Evolutionary conservation across 2,329 filamentous ascomycete species (phyloP).

Genomic region (Paecilomyces sp.): DNA sequence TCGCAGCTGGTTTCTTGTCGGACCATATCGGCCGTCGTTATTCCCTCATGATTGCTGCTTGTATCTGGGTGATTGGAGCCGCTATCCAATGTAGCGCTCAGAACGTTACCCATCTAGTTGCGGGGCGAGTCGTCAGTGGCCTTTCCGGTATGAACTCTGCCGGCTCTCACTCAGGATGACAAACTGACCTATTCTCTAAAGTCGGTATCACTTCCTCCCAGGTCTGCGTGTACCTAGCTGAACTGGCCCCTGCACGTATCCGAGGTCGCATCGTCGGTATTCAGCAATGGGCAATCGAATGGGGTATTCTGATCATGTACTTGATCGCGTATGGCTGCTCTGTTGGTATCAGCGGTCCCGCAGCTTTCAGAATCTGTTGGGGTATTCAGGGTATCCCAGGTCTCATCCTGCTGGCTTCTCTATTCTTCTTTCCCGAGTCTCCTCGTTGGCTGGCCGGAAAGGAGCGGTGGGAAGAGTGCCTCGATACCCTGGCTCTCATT

Average conservation of each 20-base stretch:
- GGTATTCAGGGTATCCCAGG: conserved; percentile 56
- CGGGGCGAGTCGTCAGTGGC: conserved; percentile 42
- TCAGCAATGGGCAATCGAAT: conserved; percentile 40
- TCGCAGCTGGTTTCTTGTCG: conserved; percentile 28
- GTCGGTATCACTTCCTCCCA: conserved; percentile 40
- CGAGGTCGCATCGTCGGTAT: conserved; percentile 38
- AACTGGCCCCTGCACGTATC: conserved; percentile 35
- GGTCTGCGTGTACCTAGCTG: conserved; percentile 38
- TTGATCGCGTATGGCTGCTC: conserved; percentile 34
- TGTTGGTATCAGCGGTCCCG: conserved; percentile 26
- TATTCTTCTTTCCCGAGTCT: conserved; percentile 53
- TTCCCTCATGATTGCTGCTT: conserved; percentile 30
- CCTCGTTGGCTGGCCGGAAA: conserved; percentile 56
- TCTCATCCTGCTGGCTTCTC: conserved; percentile 48
- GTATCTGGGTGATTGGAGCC: conserved; percentile 28
- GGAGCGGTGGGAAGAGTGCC: conserved; percentile 50
- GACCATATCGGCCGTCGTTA: conserved; percentile 32
- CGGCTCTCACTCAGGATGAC: neutral
- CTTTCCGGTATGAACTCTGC: conserved; percentile 14
- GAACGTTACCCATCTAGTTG: conserved; percentile 33
- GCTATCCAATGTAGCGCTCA: conserved; percentile 24
- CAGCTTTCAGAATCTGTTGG: conserved; percentile 55
- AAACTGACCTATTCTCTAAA: conserved; percentile 14
- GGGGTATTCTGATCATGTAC: conserved; percentile 39
- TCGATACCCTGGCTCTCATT: conserved; percentile 47